Evolutionary conservation across 176 grass and related monocot species (phyloP).

Genomic region (Calamus simplicifolius): DNA sequence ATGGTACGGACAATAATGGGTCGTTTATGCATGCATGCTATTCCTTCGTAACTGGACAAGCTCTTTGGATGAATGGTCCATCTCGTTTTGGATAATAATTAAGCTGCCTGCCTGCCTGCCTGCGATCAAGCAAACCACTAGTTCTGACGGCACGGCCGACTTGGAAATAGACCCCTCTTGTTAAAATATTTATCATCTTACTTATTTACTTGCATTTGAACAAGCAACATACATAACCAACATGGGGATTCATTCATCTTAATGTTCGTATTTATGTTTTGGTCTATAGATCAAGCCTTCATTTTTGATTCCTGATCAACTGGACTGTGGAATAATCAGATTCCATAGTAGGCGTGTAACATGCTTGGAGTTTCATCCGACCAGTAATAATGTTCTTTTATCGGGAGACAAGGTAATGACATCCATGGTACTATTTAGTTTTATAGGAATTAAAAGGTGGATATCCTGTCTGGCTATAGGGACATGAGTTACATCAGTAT

Average conservation of each 20-base stretch:
- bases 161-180: too few relatives aligned
- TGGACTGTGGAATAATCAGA: slow-evolving; percentile 79
- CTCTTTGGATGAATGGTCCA: too few relatives aligned
- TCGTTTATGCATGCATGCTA: too few relatives aligned
- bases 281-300: slow-evolving; percentile 45
- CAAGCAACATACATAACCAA: too few relatives aligned
- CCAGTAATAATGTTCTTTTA: slow-evolving; percentile 63
- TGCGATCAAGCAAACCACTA: too few relatives aligned
- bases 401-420: slow-evolving; percentile 82
- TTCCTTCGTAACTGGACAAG: too few relatives aligned
- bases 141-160: too few relatives aligned
- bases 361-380: slow-evolving; percentile 93
- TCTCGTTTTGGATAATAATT: too few relatives aligned
- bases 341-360: slow-evolving; percentile 79
- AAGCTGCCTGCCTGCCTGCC: too few relatives aligned
- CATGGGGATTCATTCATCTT: background rate
- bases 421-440: slow-evolving; percentile 2
- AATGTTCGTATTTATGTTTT: background rate
- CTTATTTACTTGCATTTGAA: too few relatives aligned
- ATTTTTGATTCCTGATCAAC: slow-evolving; percentile 61
- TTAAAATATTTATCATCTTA: too few relatives aligned
- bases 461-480: slow-evolving; percentile 11
- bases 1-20: slow-evolving; percentile 12
- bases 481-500: background rate
- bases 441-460: too few relatives aligned